Conservation (phyloP, 768 basidiomycete genomes). For the Boletus rubescentipes region DNA sequence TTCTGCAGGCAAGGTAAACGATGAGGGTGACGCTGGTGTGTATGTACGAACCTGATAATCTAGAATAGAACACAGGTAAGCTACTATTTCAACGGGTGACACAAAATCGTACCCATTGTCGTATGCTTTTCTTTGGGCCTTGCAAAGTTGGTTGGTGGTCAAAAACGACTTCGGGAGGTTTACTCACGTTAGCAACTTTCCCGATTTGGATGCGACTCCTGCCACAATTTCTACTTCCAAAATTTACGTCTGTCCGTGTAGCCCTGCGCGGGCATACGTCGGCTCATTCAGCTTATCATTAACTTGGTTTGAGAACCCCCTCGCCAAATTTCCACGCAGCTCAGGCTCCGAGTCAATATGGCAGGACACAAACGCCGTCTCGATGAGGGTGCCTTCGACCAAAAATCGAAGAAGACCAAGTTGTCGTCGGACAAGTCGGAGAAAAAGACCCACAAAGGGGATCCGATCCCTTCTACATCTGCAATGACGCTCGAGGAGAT, state of each 20-base stretch:
- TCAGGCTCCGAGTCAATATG: slow-evolving; percentile 25
- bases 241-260: slow-evolving; percentile 4
- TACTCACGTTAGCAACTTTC: slow-evolving; percentile 5
- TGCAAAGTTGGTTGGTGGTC: slow-evolving; percentile 7
- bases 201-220: slow-evolving; percentile 9
- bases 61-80: slow-evolving; percentile 28
- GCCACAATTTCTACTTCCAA: neutral
- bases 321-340: neutral
- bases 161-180: neutral
- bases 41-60: slow-evolving; percentile 64
- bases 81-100: neutral
- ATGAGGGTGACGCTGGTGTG: neutral
- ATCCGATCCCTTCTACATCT: slow-evolving; percentile 36
- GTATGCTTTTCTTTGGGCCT: neutral
- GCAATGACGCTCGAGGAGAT: slow-evolving; percentile 62
- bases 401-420: slow-evolving; percentile 64
- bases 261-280: neutral
- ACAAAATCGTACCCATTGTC: slow-evolving; percentile 32
- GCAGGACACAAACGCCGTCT: slow-evolving; percentile 59
- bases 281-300: neutral
- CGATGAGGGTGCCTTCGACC: slow-evolving; percentile 50
- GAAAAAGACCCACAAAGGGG: slow-evolving; percentile 22
- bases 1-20: slow-evolving; percentile 51
- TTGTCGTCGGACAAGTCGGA: slow-evolving; percentile 32
- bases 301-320: neutral